Evolutionary conservation across 768 basidiomycete genomes (phyloP), one percentile per base, ranked within the genome.

Genomic region (Coprinopsis strossmayeri): DNA sequence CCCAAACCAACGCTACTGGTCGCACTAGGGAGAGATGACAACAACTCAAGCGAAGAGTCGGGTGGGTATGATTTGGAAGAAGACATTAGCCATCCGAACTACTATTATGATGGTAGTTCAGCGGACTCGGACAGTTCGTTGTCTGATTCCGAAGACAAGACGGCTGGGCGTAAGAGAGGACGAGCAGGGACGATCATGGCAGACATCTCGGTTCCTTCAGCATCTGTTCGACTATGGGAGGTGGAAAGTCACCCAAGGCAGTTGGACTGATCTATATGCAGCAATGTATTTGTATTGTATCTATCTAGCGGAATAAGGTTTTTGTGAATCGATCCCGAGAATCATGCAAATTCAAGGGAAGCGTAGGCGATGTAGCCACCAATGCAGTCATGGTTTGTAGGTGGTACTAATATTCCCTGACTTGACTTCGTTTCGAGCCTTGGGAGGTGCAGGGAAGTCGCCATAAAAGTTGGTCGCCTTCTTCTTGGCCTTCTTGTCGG

Each of bases 401-500:
- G 83, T 84, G 66, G 72, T 68, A 32, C 84, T 82, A 65, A 78
- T 77, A 61, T 87, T 87, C 39, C 85, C 85, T 51, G 77, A 74
- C 63, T 76, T 84, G 45, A 83, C 57, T 53, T 86, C 81, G 52
- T 78, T 78, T 49, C 79, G 69, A 26, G 81, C 81, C 58, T 74
- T 78, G 0, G 83, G 85, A 18, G 82, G 78, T 18, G 77, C 77
- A 50, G 76, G 79, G 69, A 87, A 84, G 58, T 80, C 70, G 18
- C 79, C 78, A 50, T 76, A 74, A 39, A 69, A 70, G 24, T 53
- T 51, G 21, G 26, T 48, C 59, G 23, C 48, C 69, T 64, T 65
- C 52, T 63, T 67, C 34, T 64, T 64, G 53, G 74, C 80, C 69
- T 81, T 78, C 64, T 64, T 77, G 63, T 66, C 70, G 30, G n/a